Conservation (phyloP, 2,329 filamentous ascomycete species). For the Fusarium hostae region DNA sequence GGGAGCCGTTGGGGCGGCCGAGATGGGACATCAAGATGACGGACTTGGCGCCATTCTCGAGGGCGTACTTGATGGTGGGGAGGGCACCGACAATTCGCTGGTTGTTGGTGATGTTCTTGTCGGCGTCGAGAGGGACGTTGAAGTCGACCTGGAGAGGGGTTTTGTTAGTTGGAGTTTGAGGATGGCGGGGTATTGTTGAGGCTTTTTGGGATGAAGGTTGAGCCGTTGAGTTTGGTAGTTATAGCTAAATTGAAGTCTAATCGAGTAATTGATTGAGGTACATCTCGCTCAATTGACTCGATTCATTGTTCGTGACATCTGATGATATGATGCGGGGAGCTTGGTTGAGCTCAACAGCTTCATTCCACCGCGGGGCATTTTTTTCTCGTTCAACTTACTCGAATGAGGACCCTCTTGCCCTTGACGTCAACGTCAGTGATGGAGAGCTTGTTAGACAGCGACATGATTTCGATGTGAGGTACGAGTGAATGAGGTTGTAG, state of each 20-base stretch:
- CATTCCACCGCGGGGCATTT: constrained; percentile 47
- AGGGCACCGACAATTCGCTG: constrained; percentile 97
- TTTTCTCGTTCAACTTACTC: constrained; percentile 68
- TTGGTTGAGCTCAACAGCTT: constrained; percentile 20
- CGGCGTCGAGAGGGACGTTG: constrained; percentile 94
- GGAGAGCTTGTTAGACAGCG: constrained; percentile 97
- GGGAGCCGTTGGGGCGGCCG: constrained; percentile 90
- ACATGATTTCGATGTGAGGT: constrained; percentile 71
- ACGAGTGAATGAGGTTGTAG: neutral
- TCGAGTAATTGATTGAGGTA: neutral
- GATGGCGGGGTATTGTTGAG: constrained; percentile 20
- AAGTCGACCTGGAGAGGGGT: constrained; percentile 83
- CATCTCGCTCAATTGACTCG: neutral
- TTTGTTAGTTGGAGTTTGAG: constrained; percentile 36
- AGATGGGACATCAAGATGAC: constrained; percentile 99
- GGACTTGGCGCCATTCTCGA: constrained; percentile 89
- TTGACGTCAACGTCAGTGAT: constrained; percentile 97
- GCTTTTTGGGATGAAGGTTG: neutral
- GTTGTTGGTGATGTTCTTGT: constrained; percentile 97
- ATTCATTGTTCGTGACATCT: neutral
- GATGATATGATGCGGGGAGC: constrained; percentile 20
- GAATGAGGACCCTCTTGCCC: constrained; percentile 97
- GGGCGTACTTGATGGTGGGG: constrained; percentile 93
- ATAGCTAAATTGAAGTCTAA: neutral
- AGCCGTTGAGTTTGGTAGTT: too few species aligned